phyloP scores from a whole-genome alignment of 2,329 filamentous ascomycete genomes.

The Aureobasidium sp. region DNA sequence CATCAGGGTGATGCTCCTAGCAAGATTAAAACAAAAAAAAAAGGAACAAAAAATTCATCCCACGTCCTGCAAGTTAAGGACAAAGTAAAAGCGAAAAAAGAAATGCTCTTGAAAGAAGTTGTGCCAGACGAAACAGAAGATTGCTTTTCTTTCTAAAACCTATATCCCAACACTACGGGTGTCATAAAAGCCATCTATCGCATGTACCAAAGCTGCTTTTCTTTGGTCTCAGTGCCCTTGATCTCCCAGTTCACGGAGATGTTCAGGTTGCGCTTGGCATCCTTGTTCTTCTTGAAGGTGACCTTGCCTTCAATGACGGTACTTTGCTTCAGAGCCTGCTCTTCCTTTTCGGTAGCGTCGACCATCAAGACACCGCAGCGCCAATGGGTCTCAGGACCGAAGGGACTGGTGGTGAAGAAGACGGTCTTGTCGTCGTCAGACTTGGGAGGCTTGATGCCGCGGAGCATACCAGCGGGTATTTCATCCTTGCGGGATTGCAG shows the following conservation, averaged over 20 bases:
- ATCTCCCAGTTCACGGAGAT: constrained; percentile 31
- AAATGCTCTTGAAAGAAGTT: no score
- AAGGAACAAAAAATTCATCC: no score
- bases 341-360: constrained; percentile 45
- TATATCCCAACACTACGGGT: not conserved
- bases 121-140: not conserved
- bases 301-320: constrained; percentile 49
- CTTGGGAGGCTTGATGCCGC: constrained; percentile 35
- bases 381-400: constrained; percentile 77
- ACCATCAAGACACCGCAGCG: constrained; percentile 70
- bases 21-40: no score
- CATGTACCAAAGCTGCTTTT: constrained; percentile 24
- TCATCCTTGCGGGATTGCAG: constrained; percentile 46
- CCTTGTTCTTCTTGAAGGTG: constrained; percentile 20
- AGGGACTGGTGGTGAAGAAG: constrained; percentile 83
- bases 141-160: not conserved
- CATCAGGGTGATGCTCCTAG: no score
- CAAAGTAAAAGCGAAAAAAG: no score
- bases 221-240: constrained; percentile 18
- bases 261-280: constrained; percentile 31
- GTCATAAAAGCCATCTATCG: constrained; percentile 12
- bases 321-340: constrained; percentile 42
- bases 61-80: no score
- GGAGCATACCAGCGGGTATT: constrained; percentile 38
- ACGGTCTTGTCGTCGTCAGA: constrained; percentile 56